Evolutionary conservation across 2,329 filamentous ascomycete species (phyloP).

Genomic region (Penicillium sp.): DNA sequence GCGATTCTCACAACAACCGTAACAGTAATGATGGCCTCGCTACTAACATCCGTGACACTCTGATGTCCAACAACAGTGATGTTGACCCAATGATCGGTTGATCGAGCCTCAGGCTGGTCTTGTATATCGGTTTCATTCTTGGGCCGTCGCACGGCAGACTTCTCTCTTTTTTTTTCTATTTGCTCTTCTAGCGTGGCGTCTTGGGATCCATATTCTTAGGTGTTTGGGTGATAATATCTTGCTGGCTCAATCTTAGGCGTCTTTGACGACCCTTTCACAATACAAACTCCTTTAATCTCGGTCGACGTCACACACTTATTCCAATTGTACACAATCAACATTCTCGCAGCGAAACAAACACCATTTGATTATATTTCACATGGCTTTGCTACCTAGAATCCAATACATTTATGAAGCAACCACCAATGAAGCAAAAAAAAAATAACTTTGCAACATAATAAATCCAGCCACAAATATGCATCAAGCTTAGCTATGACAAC

Average conservation of each 20-base stretch:
- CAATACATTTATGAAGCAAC: neutral
- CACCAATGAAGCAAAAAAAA: neutral
- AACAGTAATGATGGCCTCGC: slow-evolving; percentile 27
- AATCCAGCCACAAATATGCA: neutral
- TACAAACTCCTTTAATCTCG: neutral
- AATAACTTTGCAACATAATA: neutral
- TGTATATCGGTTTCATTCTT: neutral
- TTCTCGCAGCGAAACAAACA: no score
- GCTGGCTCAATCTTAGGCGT: neutral
- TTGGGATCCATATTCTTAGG: slow-evolving; percentile 13
- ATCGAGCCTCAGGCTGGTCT: slow-evolving; percentile 8
- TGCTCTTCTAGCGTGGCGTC: slow-evolving; percentile 27
- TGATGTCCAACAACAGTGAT: slow-evolving; percentile 45
- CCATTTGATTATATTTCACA: neutral
- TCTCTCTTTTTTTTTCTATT: neutral
- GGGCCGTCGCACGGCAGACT: neutral
- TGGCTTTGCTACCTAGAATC: neutral
- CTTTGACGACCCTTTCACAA: neutral
- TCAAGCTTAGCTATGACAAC: slow-evolving; percentile 2
- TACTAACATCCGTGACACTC: slow-evolving; percentile 35
- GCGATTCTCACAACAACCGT: slow-evolving; percentile 23
- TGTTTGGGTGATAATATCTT: neutral
- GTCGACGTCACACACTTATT: neutral
- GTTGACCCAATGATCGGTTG: slow-evolving; percentile 43
- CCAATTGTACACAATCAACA: no score